Percentiles rank a stretch among this genome's conserved stretches.
Evolutionary conservation across 768 basidiomycete species (phyloP).

Genomic region (Leccinum truebloodii): DNA sequence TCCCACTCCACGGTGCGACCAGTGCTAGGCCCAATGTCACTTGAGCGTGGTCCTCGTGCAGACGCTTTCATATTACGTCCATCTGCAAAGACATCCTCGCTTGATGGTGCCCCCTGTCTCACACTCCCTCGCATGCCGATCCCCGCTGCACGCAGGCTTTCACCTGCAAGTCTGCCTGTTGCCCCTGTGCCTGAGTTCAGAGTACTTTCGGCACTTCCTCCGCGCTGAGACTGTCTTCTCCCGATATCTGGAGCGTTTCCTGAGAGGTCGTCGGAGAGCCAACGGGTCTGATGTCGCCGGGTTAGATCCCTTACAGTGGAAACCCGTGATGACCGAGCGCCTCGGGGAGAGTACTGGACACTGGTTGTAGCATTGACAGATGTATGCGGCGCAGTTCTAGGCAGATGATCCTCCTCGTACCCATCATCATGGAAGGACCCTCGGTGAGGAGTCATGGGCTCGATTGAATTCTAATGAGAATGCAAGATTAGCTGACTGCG

Average conservation of each 20-base stretch:
- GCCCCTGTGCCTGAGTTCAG: conserved; percentile 44
- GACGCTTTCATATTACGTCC: conserved; percentile 21
- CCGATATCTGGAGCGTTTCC: conserved; percentile 36
- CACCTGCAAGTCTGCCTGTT: conserved; percentile 58
- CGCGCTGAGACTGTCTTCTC: conserved; percentile 55
- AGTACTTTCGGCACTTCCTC: conserved; percentile 72
- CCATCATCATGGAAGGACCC: conserved; percentile 25
- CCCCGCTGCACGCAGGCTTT: conserved; percentile 72
- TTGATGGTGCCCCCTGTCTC: conserved; percentile 28
- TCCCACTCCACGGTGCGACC: conserved; percentile 26
- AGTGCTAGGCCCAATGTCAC: conserved; percentile 4
- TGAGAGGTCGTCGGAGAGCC: conserved; percentile 52
- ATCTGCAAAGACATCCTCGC: conserved; percentile 40
- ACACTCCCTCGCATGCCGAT: conserved; percentile 43
- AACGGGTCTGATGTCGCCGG: conserved; percentile 51
- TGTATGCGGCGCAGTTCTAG: conserved; percentile 28
- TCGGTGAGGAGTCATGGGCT: conserved; percentile 43
- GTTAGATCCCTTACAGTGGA: conserved; percentile 52
- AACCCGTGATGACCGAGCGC: conserved; percentile 36
- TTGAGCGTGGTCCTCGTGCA: conserved; percentile 20
- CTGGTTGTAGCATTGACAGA: conserved; percentile 21
- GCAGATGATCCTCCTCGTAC: conserved; percentile 24
- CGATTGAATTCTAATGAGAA: conserved; percentile 30
- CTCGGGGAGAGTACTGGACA: conserved; percentile 30
- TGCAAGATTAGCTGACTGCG: conserved; percentile 1